These are phyloP conservation scores for Gynostemma pentaphyllum DNA, from an alignment of 306 rosid species.

Conservation along the genomic window DNA sequence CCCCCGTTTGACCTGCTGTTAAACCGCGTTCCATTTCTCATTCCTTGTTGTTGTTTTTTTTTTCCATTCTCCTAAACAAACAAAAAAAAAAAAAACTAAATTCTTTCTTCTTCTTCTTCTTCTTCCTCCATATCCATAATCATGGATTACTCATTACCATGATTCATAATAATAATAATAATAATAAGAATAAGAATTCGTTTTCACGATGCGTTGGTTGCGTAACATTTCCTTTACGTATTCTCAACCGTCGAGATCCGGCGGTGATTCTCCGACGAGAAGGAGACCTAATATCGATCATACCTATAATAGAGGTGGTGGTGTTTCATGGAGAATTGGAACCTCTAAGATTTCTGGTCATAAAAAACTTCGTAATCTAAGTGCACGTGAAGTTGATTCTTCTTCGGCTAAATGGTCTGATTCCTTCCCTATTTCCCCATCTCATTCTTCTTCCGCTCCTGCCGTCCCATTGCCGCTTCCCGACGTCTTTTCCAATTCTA, in stretches of 20 bases:
- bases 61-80: no score
- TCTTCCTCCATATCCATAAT: not conserved
- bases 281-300: constrained; percentile 8
- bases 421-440: constrained; percentile 11
- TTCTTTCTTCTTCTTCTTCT: not conserved
- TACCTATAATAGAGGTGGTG: not conserved
- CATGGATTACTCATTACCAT: constrained; percentile 21
- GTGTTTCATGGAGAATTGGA: constrained; percentile 37
- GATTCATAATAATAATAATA: no score
- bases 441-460: constrained; percentile 9
- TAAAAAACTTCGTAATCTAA: constrained; percentile 27
- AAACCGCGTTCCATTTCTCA: constrained; percentile 16
- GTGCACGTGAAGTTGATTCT: constrained; percentile 13
- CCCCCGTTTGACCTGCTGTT: constrained; percentile 22
- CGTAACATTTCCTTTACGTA: constrained; percentile 37
- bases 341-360: constrained; percentile 20
- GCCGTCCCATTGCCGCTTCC: constrained; percentile 85
- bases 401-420: constrained; percentile 7
- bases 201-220: constrained; percentile 65
- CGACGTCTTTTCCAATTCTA: constrained; percentile 19
- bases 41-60: no score
- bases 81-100: no score
- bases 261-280: constrained; percentile 8
- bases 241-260: constrained; percentile 13
- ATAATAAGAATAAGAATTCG: no score